Base-by-base conservation (phyloP, 2,329 filamentous ascomycete genomes). In the Polychaeton citri region DNA sequence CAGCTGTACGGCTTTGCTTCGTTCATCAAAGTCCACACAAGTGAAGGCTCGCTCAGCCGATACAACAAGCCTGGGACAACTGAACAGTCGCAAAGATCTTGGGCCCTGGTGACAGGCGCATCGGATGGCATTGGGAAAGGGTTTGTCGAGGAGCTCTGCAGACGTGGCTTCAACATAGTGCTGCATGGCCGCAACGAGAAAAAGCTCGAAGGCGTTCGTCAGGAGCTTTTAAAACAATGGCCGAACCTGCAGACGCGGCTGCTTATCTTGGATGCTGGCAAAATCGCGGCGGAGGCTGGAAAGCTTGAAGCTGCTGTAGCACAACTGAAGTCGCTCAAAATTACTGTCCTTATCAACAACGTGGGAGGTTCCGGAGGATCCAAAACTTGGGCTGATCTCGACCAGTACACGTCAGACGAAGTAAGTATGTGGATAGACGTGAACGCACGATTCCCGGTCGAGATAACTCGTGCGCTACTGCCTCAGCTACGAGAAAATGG, bases 331-430 rank as follows among this genome's bases (percentile, higher is more conserved):
- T 57, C 54, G 35, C 40, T 63, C 21, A 51, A 64, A 38, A 47
- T 75, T 33, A 68, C 62, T 2, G 52, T 74, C 2, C 51, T 75
- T 21, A 53, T 75, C 44, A 74, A 74, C 52, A 74, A 74, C 47
- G 64, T 69, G 1, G 69, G 68, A 12, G 65, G 65, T 6, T 47
- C 19, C 12, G 36, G 42, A 10, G 15, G 15, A 10, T 16, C 17
- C 4, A 16, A 16, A 16, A 15, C 18, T 16, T 32, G 30, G 30
- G 17, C 12, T 17, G 18, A 12, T 3, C 18, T 32, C 10, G 18
- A 16, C 12, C 10, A 16, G 18, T 16, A 10, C 30, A 17, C 17
- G 5, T 16, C 13, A 3, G 5, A 4, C 4, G 30, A 32, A 10
- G 18, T 32, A 17, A 10, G 12, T 16, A 26, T 3, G n/a, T 38